A percentile compares a stretch with the other conserved stretches of the same genome.
Conservation (phyloP, 2,329 filamentous ascomycete genomes). For the Pseudocercospora pini-densiflorae region DNA sequence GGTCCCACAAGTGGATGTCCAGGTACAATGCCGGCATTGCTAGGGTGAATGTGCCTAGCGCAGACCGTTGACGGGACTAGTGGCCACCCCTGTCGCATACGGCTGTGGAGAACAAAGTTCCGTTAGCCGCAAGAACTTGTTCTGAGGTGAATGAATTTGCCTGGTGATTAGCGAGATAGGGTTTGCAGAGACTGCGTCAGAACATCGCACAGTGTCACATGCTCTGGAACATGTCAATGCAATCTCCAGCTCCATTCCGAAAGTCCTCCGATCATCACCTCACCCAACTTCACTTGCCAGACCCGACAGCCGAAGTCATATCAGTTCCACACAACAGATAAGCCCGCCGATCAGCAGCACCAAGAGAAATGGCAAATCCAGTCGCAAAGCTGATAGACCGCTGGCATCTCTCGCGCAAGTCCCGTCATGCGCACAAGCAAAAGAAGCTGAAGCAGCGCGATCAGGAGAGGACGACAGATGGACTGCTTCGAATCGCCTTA, state of each 20-base stretch:
- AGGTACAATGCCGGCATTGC: constrained; percentile 9
- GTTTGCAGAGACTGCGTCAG: background rate
- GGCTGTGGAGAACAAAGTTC: constrained; percentile 15
- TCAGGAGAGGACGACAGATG: constrained; percentile 13
- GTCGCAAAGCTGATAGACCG: constrained; percentile 12
- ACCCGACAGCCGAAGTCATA: background rate
- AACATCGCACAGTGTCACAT: constrained; percentile 4
- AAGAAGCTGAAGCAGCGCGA: constrained; percentile 14
- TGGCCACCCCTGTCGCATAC: background rate
- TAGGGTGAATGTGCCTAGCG: background rate
- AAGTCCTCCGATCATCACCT: background rate
- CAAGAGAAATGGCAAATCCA: background rate
- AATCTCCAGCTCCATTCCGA: background rate
- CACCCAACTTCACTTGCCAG: background rate
- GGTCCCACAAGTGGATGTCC: background rate
- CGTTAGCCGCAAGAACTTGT: background rate
- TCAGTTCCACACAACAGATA: background rate
- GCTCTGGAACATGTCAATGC: background rate
- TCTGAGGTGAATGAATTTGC: background rate
- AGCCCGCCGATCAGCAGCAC: background rate
- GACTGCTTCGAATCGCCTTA: constrained; percentile 20
- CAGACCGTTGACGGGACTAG: background rate
- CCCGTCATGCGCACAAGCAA: constrained; percentile 1
- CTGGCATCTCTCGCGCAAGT: constrained; percentile 8
- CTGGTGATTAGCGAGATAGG: background rate